Evolutionary conservation across 441 rosid genomes (phyloP).

Genomic region (Euphorbia schlechtendalii): DNA sequence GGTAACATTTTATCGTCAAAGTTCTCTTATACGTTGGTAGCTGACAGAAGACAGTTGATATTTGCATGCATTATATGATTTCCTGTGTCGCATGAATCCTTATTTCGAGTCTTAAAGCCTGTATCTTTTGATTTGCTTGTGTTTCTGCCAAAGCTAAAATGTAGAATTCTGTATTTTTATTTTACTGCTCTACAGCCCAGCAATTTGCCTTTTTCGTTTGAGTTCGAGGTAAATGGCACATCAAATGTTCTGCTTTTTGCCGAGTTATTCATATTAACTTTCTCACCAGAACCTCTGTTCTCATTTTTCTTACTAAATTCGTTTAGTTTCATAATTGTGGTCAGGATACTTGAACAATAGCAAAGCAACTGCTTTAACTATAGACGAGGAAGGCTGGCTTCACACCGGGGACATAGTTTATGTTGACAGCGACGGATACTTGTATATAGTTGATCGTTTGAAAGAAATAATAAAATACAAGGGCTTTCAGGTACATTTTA

Average conservation of each 20-base stretch:
- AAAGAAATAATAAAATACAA: conserved; percentile 86
- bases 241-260: neutral
- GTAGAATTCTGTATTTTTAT: neutral
- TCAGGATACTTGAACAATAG: conserved; percentile 62
- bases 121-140: neutral
- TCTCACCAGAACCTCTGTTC: neutral
- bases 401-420: conserved; percentile 81
- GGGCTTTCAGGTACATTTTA: conserved; percentile 64
- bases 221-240: neutral
- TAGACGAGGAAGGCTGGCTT: conserved; percentile 72
- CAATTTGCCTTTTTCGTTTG: neutral
- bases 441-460: conserved; percentile 58
- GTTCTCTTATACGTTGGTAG: neutral
- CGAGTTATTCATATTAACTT: neutral
- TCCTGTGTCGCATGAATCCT: neutral
- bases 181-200: neutral
- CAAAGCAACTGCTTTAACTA: conserved; percentile 47
- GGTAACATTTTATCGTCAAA: conserved; percentile 29
- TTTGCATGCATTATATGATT: too few relatives aligned
- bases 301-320: neutral
- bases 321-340: conserved; percentile 1
- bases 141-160: conserved; percentile 1
- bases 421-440: conserved; percentile 65
- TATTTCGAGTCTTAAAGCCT: neutral
- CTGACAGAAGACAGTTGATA: too few relatives aligned